These are phyloP conservation scores for Plasmopara viticola DNA, from an alignment of 352 stramenopile species.

Conservation along the genomic window DNA sequence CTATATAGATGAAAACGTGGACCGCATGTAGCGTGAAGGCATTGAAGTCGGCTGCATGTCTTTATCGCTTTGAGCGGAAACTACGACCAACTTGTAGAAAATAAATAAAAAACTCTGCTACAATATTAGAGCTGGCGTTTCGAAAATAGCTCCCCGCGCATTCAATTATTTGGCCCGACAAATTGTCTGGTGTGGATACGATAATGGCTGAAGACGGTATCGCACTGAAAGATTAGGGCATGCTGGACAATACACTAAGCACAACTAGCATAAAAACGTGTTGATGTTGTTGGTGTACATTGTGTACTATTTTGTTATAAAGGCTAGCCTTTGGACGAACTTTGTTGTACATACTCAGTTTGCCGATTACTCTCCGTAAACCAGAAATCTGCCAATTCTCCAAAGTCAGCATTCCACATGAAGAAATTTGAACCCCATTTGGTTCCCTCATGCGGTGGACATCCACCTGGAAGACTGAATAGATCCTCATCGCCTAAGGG, in stretches of 20 bases:
- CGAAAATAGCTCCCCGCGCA: neutral
- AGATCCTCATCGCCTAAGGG: constrained; percentile 60
- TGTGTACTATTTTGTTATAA: too few relatives aligned
- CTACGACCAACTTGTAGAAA: constrained; percentile 1
- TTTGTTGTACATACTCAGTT: too few relatives aligned
- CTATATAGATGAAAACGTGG: constrained; percentile 80
- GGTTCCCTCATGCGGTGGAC: constrained; percentile 67
- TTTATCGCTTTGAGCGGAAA: constrained; percentile 5
- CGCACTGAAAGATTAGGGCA: too few relatives aligned
- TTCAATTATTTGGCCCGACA: too few relatives aligned
- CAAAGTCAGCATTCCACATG: too few relatives aligned
- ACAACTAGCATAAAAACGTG: too few relatives aligned
- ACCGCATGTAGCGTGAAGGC: constrained; percentile 68
- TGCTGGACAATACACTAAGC: constrained; percentile 34
- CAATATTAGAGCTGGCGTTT: neutral
- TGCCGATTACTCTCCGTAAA: too few relatives aligned
- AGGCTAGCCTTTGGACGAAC: too few relatives aligned
- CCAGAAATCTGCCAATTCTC: too few relatives aligned
- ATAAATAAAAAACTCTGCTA: neutral
- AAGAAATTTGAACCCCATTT: constrained; percentile 82
- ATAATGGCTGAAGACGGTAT: too few relatives aligned
- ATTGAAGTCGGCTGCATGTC: constrained; percentile 12
- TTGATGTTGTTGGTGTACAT: too few relatives aligned
- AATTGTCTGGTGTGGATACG: too few relatives aligned
- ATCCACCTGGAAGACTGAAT: constrained; percentile 72